phyloP scores from a whole-genome alignment of 345 rosid genomes.

The Lepidium aucheri region DNA sequence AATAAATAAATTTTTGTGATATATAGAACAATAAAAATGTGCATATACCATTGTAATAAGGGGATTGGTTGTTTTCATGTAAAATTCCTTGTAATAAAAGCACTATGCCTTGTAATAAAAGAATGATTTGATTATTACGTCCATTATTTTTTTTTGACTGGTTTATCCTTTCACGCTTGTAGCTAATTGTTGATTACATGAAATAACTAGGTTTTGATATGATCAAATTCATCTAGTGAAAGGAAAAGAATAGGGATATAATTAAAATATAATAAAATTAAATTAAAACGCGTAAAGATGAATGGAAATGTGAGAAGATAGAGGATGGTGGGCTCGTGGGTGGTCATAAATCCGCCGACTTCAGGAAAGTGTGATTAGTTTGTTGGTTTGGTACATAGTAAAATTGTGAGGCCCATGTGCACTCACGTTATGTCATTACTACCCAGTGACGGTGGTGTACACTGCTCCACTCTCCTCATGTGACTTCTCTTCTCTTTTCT shows the following conservation, averaged over 20 bases:
- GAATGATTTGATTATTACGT: not conserved
- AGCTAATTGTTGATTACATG: too few relatives aligned
- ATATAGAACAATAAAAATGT: slow-evolving; percentile 15
- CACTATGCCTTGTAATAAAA: slow-evolving; percentile 5
- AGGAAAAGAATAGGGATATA: not conserved
- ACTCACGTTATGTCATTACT: slow-evolving; percentile 23
- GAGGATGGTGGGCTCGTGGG: slow-evolving; percentile 23
- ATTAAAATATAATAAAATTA: not conserved
- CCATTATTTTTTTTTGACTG: not conserved
- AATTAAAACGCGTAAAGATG: not conserved
- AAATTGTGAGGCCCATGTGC: slow-evolving; percentile 25
- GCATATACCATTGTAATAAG: slow-evolving; percentile 16
- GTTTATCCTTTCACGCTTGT: not conserved
- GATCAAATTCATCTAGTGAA: not conserved
- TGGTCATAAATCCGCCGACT: slow-evolving; percentile 26
- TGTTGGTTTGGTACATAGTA: not conserved
- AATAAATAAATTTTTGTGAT: slow-evolving; percentile 13
- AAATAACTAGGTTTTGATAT: too few relatives aligned
- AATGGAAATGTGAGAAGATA: not conserved
- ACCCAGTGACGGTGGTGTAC: slow-evolving; percentile 18
- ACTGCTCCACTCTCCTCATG: slow-evolving; percentile 17
- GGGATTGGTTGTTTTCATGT: slow-evolving; percentile 15
- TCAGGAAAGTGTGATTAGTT: slow-evolving; percentile 2
- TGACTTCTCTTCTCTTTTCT: not conserved
- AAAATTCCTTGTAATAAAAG: slow-evolving; percentile 26